These are phyloP conservation scores for Neurospora sp. DNA, from an alignment of 2,329 filamentous ascomycete genomes.

Conservation along the genomic window DNA sequence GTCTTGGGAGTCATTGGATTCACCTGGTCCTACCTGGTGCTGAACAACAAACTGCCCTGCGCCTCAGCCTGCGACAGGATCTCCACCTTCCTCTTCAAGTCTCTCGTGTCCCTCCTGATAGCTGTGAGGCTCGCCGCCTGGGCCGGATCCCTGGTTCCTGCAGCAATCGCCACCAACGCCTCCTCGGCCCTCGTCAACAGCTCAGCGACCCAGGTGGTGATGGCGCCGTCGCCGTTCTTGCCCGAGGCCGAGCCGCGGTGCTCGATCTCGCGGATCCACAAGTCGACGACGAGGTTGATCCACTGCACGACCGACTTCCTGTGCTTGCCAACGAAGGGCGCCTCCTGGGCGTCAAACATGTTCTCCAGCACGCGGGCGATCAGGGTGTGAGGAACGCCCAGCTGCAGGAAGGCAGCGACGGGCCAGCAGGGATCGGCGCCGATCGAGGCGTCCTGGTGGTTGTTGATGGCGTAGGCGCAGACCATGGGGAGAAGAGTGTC, in stretches of 20 bases:
- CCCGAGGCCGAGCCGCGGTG: constrained; percentile 30
- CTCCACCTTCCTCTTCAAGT: constrained; percentile 17
- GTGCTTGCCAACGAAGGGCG: constrained; percentile 43
- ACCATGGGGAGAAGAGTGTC: constrained; percentile 50
- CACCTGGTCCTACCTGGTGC: constrained; percentile 3
- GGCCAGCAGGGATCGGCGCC: constrained; percentile 49
- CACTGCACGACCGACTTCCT: constrained; percentile 44
- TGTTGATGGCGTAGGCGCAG: constrained; percentile 50
- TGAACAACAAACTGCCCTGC: constrained; percentile 13
- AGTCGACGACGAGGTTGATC: constrained; percentile 38
- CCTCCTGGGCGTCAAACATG: constrained; percentile 48
- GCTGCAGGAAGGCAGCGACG: constrained; percentile 42
- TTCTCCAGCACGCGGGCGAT: constrained; percentile 46
- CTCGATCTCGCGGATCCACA: constrained; percentile 40
- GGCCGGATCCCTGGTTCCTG: constrained; percentile 1
- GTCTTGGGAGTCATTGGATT: not conserved
- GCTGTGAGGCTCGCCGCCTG: constrained; percentile 16
- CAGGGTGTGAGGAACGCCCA: constrained; percentile 47
- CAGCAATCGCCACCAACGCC: constrained; percentile 17
- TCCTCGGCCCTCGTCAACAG: constrained; percentile 40
- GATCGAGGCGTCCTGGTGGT: constrained; percentile 47
- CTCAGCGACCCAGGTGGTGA: constrained; percentile 37
- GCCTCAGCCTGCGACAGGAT: constrained; percentile 9
- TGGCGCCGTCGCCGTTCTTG: constrained; percentile 26
- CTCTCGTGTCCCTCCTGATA: constrained; percentile 14